Base-by-base conservation (phyloP, 1,284 basidiomycete species). In the Lignosus rhinocerotis region DNA sequence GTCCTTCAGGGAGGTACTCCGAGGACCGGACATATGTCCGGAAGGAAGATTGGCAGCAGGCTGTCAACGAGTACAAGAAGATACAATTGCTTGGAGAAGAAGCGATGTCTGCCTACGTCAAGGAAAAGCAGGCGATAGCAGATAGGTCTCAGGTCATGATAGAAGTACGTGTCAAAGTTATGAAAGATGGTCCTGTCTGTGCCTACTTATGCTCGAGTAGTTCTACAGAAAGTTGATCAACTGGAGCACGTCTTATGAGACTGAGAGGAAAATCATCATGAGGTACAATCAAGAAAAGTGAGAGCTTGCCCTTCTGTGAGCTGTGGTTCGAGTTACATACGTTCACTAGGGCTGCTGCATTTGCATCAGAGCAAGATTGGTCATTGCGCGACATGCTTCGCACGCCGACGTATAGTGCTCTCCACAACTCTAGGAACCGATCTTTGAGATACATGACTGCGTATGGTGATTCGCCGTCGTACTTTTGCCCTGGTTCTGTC, bases 41-140 rank as follows among this genome's bases (percentile, higher is more conserved):
- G 12, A 60, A 51, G 38, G 44, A 30, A 1, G 63, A 64, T 31
- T 70, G 69, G 69, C 4, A 51, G 10, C 19, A 51, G 7, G 68
- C 68, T 9, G 42, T 66, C n/a, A 61, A 69, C 43, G 70, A 68
- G 43, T 64, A 58, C 51, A 71, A 68, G 50, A 68, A 63, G 44
- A 65, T 59, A 0, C 47, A 47, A 11, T 10, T 39, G 7, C 61
- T 67, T 0, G 55, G 59, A 1, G 43, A 52, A 0, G 55, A 51
- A 1, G 60, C 57, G 3, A 21, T 67, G 8, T 49, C 51, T 1
- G 57, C 56, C 9, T 69, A 67, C n/a, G 9, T 52, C 12, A 41
- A 58, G 42, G 51, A 60, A 51, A 67, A 67, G 42, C 57, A 63
- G 16, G 41, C 33, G 0, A 36, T 66, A 1, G 66, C 63, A 2